phyloP scores from a whole-genome alignment of 2,329 filamentous ascomycete species.

The Parastagonospora nodorum region DNA sequence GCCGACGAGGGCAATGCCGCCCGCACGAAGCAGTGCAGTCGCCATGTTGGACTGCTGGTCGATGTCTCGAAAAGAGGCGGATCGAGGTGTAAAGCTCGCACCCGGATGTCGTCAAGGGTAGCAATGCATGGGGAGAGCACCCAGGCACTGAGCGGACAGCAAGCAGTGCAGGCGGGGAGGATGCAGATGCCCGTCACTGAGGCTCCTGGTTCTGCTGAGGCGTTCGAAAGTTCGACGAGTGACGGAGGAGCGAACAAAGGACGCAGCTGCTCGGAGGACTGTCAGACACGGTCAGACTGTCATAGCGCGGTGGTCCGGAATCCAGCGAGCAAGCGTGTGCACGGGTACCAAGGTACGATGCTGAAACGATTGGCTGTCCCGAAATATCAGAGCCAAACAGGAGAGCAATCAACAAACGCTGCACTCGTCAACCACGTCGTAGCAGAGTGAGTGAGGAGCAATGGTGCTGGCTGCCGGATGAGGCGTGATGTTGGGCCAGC shows the following conservation, averaged over 20 bases:
- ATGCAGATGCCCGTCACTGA: slow-evolving; percentile 29
- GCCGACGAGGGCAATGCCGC: slow-evolving; percentile 45
- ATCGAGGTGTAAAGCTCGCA: slow-evolving; percentile 42
- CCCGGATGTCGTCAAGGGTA: slow-evolving; percentile 42
- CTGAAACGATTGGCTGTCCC: slow-evolving; percentile 49
- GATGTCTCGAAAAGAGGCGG: slow-evolving; percentile 20
- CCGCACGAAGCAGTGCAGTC: slow-evolving; percentile 28
- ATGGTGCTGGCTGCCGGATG: slow-evolving; percentile 15
- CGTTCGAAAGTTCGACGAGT: slow-evolving; percentile 29
- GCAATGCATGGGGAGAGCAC: slow-evolving; percentile 49
- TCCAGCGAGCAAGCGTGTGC: slow-evolving; percentile 44
- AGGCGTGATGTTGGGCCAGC: slow-evolving; percentile 38
- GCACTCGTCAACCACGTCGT: slow-evolving; percentile 9
- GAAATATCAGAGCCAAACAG: slow-evolving; percentile 35
- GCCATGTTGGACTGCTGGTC: slow-evolving; percentile 33
- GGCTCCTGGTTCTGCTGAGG: slow-evolving; percentile 30
- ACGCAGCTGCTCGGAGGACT: slow-evolving; percentile 34
- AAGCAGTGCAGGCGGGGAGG: slow-evolving; percentile 30
- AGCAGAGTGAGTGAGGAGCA: slow-evolving; percentile 10
- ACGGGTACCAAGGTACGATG: slow-evolving; percentile 44
- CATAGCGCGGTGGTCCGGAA: slow-evolving; percentile 46
- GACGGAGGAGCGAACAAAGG: slow-evolving; percentile 42
- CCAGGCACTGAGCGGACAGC: slow-evolving; percentile 38
- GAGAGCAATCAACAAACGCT: slow-evolving; percentile 15
- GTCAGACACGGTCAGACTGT: slow-evolving; percentile 48